Conservation (phyloP, 148 eudicot species). For the Vaccinium macrocarpon region DNA sequence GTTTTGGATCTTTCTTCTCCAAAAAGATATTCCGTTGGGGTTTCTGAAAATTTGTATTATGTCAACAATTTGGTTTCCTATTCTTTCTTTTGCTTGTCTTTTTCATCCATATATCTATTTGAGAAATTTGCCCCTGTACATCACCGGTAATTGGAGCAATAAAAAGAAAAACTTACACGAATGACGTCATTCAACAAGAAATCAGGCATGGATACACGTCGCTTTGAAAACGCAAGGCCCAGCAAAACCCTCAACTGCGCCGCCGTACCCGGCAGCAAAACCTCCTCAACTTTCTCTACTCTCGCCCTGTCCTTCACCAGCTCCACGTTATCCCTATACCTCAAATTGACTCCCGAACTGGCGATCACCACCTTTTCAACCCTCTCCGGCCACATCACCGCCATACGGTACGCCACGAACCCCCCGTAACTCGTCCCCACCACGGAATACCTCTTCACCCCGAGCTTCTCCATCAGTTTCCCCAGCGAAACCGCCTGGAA, state of each 20-base stretch:
- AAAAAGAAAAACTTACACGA: neutral
- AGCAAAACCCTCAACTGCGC: conserved; percentile 30
- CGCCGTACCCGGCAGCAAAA: conserved; percentile 40
- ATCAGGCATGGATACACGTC: neutral
- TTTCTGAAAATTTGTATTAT: too few species aligned
- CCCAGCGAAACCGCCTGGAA: conserved; percentile 45
- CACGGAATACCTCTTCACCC: conserved; percentile 37
- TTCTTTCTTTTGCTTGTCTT: too few species aligned
- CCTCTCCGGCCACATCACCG: conserved; percentile 52
- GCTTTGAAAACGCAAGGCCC: conserved; percentile 19
- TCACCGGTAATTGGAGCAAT: neutral
- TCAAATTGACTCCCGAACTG: conserved; percentile 49
- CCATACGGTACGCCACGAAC: conserved; percentile 54
- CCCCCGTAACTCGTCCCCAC: conserved; percentile 67
- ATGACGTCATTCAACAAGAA: neutral
- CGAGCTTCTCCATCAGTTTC: conserved; percentile 42
- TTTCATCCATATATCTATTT: too few species aligned
- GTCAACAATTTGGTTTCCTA: too few species aligned
- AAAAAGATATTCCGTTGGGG: too few species aligned
- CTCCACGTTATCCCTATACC: conserved; percentile 27
- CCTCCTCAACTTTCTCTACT: conserved; percentile 34
- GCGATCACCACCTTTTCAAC: conserved; percentile 59
- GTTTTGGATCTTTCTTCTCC: too few species aligned
- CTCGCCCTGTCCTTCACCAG: conserved; percentile 34
- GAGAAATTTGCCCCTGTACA: too few species aligned